Percentiles rank a stretch among this genome's conserved stretches.
These are phyloP conservation scores for Xenoacremonium recifei DNA, from an alignment of 2,329 filamentous ascomycete species.

Conservation along the genomic window DNA sequence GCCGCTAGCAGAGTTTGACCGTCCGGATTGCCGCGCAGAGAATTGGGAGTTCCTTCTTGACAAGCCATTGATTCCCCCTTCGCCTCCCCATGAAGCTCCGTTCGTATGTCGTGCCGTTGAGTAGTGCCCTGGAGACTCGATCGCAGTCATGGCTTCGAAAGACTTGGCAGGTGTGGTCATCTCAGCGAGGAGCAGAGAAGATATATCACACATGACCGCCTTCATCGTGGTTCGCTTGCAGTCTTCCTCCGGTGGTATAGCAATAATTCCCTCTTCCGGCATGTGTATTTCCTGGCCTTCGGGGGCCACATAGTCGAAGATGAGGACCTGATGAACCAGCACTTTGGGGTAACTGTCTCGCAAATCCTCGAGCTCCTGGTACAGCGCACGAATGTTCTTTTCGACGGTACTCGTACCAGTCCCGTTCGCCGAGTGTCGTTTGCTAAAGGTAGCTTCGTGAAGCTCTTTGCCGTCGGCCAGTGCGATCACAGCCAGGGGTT, in stretches of 20 bases:
- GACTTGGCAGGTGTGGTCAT: constrained; percentile 73
- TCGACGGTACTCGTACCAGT: constrained; percentile 50
- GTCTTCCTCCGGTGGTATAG: constrained; percentile 65
- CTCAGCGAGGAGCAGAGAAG: constrained; percentile 70
- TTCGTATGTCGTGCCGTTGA: constrained; percentile 39
- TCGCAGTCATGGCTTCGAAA: constrained; percentile 68
- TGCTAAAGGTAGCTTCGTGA: constrained; percentile 50
- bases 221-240: constrained; percentile 79
- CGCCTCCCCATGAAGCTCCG: constrained; percentile 40
- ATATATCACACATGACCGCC: constrained; percentile 77
- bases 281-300: constrained; percentile 51
- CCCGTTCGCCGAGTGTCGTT: constrained; percentile 52
- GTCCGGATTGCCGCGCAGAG: constrained; percentile 39
- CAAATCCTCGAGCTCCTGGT: constrained; percentile 68
- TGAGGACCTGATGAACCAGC: constrained; percentile 72
- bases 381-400: constrained; percentile 56
- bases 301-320: constrained; percentile 69
- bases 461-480: constrained; percentile 79
- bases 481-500: constrained; percentile 79
- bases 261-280: constrained; percentile 62
- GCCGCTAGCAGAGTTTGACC: constrained; percentile 54
- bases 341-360: constrained; percentile 73
- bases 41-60: constrained; percentile 58
- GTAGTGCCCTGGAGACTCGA: constrained; percentile 71
- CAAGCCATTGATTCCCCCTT: constrained; percentile 34